Percentiles rank a stretch among this genome's conserved stretches.
Evolutionary conservation across 352 stramenopile genomes (phyloP).

Genomic region (Globisporangium middletonii): DNA sequence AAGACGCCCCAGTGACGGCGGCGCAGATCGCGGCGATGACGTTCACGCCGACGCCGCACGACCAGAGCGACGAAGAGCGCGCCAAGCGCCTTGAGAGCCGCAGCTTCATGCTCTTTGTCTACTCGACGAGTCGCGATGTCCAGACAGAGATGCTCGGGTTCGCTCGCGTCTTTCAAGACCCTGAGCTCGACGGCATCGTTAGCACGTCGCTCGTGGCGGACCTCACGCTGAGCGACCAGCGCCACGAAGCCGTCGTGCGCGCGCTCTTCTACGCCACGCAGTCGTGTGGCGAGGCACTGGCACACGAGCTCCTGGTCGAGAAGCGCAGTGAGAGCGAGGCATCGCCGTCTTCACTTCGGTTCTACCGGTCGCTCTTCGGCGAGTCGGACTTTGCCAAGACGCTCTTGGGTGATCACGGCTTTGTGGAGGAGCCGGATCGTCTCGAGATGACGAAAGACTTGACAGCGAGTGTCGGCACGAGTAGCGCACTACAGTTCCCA

Average conservation of each 20-base stretch:
- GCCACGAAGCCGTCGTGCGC: not conserved
- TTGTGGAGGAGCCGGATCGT: not conserved
- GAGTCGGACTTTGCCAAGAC: conserved; percentile 5
- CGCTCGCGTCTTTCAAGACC: not conserved
- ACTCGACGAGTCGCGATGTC: not conserved
- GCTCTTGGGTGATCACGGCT: not conserved
- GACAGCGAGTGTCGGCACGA: not conserved
- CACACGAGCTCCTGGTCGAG: not conserved
- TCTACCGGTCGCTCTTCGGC: not conserved
- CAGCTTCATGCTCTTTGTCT: not conserved
- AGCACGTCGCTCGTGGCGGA: not conserved
- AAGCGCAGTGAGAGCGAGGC: not conserved
- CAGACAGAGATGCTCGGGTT: not conserved
- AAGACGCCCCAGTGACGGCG: not conserved
- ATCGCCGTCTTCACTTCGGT: not conserved
- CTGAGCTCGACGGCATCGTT: not conserved
- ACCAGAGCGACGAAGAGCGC: not conserved
- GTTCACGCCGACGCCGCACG: not conserved
- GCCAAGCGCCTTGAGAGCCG: not conserved
- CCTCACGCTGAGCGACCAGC: not conserved
- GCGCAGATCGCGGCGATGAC: not conserved
- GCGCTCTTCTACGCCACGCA: not conserved
- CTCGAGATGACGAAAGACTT: conserved; percentile 7
- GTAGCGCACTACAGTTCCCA: not conserved
- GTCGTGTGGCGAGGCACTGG: not conserved